A percentile compares a stretch with the other conserved stretches of the same genome.
Evolutionary conservation across 2,329 filamentous ascomycete species (phyloP).

Genomic region (Ophiosphaerella herpotricha): DNA sequence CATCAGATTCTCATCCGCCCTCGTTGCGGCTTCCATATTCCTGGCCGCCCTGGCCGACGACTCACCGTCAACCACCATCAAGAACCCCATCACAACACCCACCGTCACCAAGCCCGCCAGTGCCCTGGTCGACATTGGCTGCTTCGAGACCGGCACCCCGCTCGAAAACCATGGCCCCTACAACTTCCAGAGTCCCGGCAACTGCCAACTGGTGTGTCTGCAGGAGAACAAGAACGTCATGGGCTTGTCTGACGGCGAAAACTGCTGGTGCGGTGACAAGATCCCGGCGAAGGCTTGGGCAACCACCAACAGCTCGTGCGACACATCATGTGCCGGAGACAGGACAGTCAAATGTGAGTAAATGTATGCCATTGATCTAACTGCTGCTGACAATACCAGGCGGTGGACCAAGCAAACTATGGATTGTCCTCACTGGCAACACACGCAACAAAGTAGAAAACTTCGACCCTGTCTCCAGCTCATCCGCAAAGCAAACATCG

Average conservation of each 20-base stretch:
- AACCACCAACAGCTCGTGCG: conserved; percentile 65
- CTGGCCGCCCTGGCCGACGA: conserved; percentile 29
- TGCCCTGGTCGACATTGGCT: conserved; percentile 51
- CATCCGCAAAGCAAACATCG: conserved; percentile 16
- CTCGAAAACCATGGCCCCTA: conserved; percentile 55
- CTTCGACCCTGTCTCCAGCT: conserved; percentile 31
- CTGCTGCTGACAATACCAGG: conserved; percentile 50
- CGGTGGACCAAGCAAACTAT: conserved; percentile 60
- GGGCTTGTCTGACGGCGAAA: conserved; percentile 62
- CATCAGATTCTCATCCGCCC: conserved; percentile 34
- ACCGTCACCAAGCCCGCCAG: conserved; percentile 33
- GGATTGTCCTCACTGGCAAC: conserved; percentile 58
- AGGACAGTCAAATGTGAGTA: conserved; percentile 66
- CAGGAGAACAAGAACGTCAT: conserved; percentile 60
- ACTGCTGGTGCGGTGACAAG: conserved; percentile 75
- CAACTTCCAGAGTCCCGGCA: conserved; percentile 59
- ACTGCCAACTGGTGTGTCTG: conserved; percentile 59
- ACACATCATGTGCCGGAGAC: conserved; percentile 65
- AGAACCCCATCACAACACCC: conserved; percentile 35
- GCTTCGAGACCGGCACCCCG: conserved; percentile 55
- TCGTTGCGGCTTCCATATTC: conserved; percentile 38
- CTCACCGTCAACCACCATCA: conserved; percentile 19
- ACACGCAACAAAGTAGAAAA: conserved; percentile 46
- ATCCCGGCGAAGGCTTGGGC: conserved; percentile 64
- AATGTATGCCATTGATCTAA: not conserved